A percentile compares a stretch with the other conserved stretches of the same genome.
These are phyloP conservation scores for Lathyrus tuberosus DNA, from an alignment of 306 rosid species.

Conservation along the genomic window DNA sequence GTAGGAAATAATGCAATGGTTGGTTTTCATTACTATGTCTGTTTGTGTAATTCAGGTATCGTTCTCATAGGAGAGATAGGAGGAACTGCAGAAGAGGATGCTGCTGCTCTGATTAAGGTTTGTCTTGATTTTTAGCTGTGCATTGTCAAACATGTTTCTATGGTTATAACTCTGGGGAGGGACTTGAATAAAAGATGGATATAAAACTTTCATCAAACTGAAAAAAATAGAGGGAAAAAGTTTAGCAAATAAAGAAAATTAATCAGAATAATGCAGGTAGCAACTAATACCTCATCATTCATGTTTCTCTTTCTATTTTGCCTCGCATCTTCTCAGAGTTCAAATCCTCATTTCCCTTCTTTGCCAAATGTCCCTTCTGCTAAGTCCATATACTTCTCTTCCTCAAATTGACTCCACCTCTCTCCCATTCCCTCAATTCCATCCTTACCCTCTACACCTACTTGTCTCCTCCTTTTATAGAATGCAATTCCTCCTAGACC, in stretches of 20 bases:
- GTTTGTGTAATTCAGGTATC: slow-evolving; percentile 63
- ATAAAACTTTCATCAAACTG: no score
- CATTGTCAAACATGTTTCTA: neutral
- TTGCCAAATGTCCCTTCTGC: neutral
- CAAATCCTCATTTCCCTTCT: neutral
- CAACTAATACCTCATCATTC: neutral
- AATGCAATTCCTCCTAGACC: neutral
- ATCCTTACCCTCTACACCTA: slow-evolving; percentile 4
- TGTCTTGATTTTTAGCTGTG: slow-evolving; percentile 16
- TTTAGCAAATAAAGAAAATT: neutral
- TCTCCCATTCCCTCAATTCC: slow-evolving; percentile 7
- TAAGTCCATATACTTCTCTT: neutral
- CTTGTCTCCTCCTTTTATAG: slow-evolving; percentile 15
- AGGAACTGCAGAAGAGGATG: slow-evolving; percentile 99
- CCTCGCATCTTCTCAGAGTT: neutral
- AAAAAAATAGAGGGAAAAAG: no score
- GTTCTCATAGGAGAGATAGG: slow-evolving; percentile 97
- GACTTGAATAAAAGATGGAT: no score
- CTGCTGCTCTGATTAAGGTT: slow-evolving; percentile 97
- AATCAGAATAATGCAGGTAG: no score
- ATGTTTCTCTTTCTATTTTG: neutral
- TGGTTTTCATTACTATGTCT: slow-evolving; percentile 16
- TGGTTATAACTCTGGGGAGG: no score
- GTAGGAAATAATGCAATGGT: slow-evolving; percentile 21
- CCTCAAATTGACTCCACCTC: neutral